Conservation (phyloP, 768 basidiomycete genomes). For the Collybia mongolica region DNA sequence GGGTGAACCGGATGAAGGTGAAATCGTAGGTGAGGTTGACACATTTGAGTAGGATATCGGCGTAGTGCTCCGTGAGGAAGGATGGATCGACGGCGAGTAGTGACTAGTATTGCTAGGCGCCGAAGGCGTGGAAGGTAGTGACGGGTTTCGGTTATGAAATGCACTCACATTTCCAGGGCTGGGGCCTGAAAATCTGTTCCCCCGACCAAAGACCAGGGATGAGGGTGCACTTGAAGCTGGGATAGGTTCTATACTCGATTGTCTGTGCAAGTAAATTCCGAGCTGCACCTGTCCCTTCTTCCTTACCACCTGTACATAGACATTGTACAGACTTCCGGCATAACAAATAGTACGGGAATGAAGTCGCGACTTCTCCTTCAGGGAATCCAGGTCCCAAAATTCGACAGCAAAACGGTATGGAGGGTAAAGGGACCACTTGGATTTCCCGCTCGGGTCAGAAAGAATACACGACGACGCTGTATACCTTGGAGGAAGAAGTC, state of each 20-base stretch:
- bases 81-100: slow-evolving; percentile 45
- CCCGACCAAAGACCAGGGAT: slow-evolving; percentile 5
- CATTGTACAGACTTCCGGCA: slow-evolving; percentile 84
- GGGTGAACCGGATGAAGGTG: slow-evolving; percentile 21
- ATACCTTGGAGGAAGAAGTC: slow-evolving; percentile 48
- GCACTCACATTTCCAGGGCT: slow-evolving; percentile 8
- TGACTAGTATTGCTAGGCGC: slow-evolving; percentile 32
- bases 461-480: slow-evolving; percentile 39
- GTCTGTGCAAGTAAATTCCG: slow-evolving; percentile 87
- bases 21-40: slow-evolving; percentile 20
- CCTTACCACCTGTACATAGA: slow-evolving; percentile 85
- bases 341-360: slow-evolving; percentile 90
- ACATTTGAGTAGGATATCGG: slow-evolving; percentile 24
- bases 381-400: slow-evolving; percentile 81
- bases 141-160: slow-evolving; percentile 16
- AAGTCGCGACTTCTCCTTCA: slow-evolving; percentile 82
- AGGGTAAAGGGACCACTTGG: slow-evolving; percentile 65
- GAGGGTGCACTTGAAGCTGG: slow-evolving; percentile 67
- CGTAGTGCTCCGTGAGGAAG: slow-evolving; percentile 43
- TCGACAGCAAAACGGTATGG: slow-evolving; percentile 87
- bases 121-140: slow-evolving; percentile 24
- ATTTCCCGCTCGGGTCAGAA: slow-evolving; percentile 43
- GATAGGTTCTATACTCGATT: slow-evolving; percentile 76
- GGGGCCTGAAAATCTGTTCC: slow-evolving; percentile 2
- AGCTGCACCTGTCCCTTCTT: slow-evolving; percentile 77